Evolutionary conservation across 352 stramenopile species (phyloP).

Genomic region (Phytophthora melonis): DNA sequence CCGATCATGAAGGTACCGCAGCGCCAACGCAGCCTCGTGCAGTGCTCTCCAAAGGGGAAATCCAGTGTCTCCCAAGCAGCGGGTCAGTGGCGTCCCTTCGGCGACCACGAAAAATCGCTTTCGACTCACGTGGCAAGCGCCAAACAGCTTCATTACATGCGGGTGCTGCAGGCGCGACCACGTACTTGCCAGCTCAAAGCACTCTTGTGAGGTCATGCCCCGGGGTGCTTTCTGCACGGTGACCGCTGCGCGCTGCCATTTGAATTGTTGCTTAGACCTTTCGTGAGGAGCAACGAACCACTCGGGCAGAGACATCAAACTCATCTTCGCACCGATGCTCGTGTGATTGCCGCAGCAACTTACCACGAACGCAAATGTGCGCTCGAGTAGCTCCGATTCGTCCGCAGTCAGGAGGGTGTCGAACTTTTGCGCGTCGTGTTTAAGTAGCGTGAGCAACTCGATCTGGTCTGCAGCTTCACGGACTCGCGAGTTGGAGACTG

Average conservation of each 20-base stretch:
- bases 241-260: constrained; percentile 41
- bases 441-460: constrained; percentile 43
- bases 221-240: constrained; percentile 29
- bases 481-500: constrained; percentile 21
- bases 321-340: constrained; percentile 23
- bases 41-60: constrained; percentile 45
- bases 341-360: constrained; percentile 22
- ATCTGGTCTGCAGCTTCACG: constrained; percentile 30
- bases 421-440: constrained; percentile 34
- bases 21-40: constrained; percentile 35
- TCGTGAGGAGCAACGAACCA: constrained; percentile 48
- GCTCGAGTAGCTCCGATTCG: constrained; percentile 32
- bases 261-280: constrained; percentile 32
- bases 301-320: constrained; percentile 33
- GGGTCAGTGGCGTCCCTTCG: constrained; percentile 35
- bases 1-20: constrained; percentile 39
- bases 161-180: constrained; percentile 41
- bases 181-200: constrained; percentile 28
- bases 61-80: constrained; percentile 32
- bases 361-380: constrained; percentile 35
- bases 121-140: constrained; percentile 40
- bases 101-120: constrained; percentile 42
- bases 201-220: constrained; percentile 17
- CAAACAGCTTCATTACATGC: constrained; percentile 42
- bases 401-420: constrained; percentile 36